A percentile compares a stretch with the other conserved stretches of the same genome.
Conservation (phyloP, 805 yeast genomes). For the Naumovozyma dairenensis region DNA sequence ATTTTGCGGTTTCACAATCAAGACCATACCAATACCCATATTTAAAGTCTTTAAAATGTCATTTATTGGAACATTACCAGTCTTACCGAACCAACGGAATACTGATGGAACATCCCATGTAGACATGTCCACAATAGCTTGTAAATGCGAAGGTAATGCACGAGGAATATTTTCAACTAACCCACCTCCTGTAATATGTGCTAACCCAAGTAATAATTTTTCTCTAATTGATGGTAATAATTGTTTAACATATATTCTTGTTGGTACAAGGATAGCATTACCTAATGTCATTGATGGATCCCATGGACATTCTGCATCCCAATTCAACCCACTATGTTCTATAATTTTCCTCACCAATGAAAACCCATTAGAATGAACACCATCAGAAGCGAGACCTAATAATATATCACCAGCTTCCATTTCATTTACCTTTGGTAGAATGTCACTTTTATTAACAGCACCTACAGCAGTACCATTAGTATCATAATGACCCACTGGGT, state of each 20-base stretch:
- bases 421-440: slow-evolving; percentile 58
- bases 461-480: slow-evolving; percentile 98
- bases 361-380: slow-evolving; percentile 94
- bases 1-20: slow-evolving; percentile 63
- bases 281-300: slow-evolving; percentile 62
- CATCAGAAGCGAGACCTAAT: slow-evolving; percentile 82
- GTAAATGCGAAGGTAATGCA: slow-evolving; percentile 71
- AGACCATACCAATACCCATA: slow-evolving; percentile 95
- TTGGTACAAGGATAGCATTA: slow-evolving; percentile 77
- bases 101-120: slow-evolving; percentile 81
- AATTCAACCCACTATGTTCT: slow-evolving; percentile 61
- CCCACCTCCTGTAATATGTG: slow-evolving; percentile 99
- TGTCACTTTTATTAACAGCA: slow-evolving; percentile 68
- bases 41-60: slow-evolving; percentile 89
- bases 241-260: slow-evolving; percentile 90
- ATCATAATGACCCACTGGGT: slow-evolving; percentile 90
- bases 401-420: slow-evolving; percentile 77
- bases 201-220: slow-evolving; percentile 70
- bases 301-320: slow-evolving; percentile 82
- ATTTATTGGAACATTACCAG: slow-evolving; percentile 78
- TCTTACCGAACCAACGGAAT: slow-evolving; percentile 87
- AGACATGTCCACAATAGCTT: slow-evolving; percentile 70
- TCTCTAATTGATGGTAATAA: slow-evolving; percentile 63
- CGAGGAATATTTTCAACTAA: slow-evolving; percentile 93
- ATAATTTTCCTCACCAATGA: slow-evolving; percentile 89